phyloP scores from a whole-genome alignment of 2,329 filamentous ascomycete species.

The Aspergillus ochraceoroseus region DNA sequence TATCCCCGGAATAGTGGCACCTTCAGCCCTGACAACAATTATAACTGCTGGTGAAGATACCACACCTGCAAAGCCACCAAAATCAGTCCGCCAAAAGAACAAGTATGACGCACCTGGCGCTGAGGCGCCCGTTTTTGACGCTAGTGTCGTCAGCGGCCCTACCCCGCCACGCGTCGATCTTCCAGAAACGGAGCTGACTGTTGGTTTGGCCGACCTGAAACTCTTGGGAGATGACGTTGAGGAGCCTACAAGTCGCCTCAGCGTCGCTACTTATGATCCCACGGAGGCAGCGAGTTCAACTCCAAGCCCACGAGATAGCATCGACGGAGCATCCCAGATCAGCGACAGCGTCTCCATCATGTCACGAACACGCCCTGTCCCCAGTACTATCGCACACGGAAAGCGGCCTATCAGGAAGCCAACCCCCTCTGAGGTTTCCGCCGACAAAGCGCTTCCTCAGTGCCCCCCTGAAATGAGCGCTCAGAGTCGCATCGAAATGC shows the following conservation, averaged over 20 bases:
- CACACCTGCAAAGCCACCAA: too few species aligned
- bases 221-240: conserved; percentile 33
- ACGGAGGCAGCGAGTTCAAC: conserved; percentile 44
- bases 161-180: conserved; percentile 25
- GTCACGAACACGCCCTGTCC: conserved; percentile 39
- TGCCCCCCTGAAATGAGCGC: conserved; percentile 58
- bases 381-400: conserved; percentile 27
- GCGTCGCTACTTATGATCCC: conserved; percentile 58
- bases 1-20: conserved; percentile 25
- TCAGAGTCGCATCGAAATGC: conserved; percentile 60
- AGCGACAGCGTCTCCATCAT: conserved; percentile 37
- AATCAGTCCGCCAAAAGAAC: conserved; percentile 30
- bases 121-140: conserved; percentile 11
- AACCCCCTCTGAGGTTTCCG: conserved; percentile 36
- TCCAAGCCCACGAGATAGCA: conserved; percentile 34
- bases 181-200: conserved; percentile 29
- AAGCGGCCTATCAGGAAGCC: conserved; percentile 42
- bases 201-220: conserved; percentile 34
- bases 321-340: conserved; percentile 32
- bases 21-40: conserved; percentile 34
- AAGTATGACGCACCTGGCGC: conserved; percentile 29
- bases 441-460: conserved; percentile 42
- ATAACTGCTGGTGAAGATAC: conserved; percentile 28
- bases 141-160: conserved; percentile 14
- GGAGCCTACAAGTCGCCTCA: conserved; percentile 59